Percentiles rank a stretch among this genome's conserved stretches.
These are phyloP conservation scores for Bipolaris sorokiniana DNA, from an alignment of 2,329 filamentous ascomycete genomes.

Conservation along the genomic window DNA sequence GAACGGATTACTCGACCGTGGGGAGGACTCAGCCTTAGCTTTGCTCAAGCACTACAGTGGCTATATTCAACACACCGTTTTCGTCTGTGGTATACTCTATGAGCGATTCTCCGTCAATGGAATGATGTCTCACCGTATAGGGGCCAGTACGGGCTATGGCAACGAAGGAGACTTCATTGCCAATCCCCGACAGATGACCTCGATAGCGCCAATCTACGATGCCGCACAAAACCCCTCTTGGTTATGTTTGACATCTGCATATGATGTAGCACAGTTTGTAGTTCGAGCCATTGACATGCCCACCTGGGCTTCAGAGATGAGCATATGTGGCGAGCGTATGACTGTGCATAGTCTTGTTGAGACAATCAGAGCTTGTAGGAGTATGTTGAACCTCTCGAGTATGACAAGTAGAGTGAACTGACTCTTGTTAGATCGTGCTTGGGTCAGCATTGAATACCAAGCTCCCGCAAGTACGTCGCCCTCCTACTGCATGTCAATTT, in stretches of 20 bases:
- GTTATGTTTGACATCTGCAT: slow-evolving; percentile 71
- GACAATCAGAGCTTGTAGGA: slow-evolving; percentile 49
- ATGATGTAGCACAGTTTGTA: slow-evolving; percentile 74
- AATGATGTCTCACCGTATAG: slow-evolving; percentile 65
- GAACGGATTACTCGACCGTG: slow-evolving; percentile 67
- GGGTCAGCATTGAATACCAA: slow-evolving; percentile 51
- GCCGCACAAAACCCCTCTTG: slow-evolving; percentile 50
- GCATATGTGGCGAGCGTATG: slow-evolving; percentile 71
- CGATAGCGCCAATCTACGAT: slow-evolving; percentile 66
- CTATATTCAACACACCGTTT: slow-evolving; percentile 70
- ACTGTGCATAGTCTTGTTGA: slow-evolving; percentile 66
- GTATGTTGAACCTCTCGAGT: slow-evolving; percentile 18
- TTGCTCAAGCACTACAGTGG: slow-evolving; percentile 62
- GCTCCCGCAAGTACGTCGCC: slow-evolving; percentile 49
- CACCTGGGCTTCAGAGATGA: slow-evolving; percentile 72
- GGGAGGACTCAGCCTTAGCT: slow-evolving; percentile 62
- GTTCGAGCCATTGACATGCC: slow-evolving; percentile 70
- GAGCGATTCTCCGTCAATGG: slow-evolving; percentile 75
- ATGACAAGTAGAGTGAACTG: slow-evolving; percentile 4
- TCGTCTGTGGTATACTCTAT: slow-evolving; percentile 77
- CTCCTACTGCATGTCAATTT: background rate
- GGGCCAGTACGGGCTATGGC: slow-evolving; percentile 60
- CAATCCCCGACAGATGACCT: slow-evolving; percentile 63
- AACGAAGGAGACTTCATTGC: slow-evolving; percentile 70
- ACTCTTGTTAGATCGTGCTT: slow-evolving; percentile 34